phyloP scores from a whole-genome alignment of 345 rosid species.

The Stellera chamaejasme region DNA sequence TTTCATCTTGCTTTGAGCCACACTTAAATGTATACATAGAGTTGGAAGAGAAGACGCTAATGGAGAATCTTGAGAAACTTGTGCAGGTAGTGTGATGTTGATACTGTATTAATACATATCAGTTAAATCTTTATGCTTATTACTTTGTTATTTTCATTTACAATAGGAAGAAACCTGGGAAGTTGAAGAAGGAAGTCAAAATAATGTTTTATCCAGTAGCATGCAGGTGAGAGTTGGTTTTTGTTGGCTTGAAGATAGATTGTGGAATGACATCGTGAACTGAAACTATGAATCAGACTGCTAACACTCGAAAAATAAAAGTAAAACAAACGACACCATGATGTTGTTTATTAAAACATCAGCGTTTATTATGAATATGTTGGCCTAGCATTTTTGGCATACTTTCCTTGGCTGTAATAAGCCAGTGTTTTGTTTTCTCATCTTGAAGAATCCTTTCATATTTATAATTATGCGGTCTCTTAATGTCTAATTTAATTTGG shows the following conservation, averaged over 20 bases:
- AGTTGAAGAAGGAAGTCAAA: slow-evolving; percentile 91
- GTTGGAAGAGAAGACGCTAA: slow-evolving; percentile 92
- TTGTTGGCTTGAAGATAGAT: background rate
- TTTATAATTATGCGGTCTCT: too few species aligned
- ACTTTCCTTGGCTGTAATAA: too few species aligned
- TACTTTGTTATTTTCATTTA: slow-evolving; percentile 8
- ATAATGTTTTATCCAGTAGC: slow-evolving; percentile 89
- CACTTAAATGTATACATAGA: slow-evolving; percentile 79
- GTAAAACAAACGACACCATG: too few species aligned
- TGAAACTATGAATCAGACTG: too few species aligned
- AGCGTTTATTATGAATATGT: too few species aligned
- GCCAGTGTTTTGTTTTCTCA: too few species aligned
- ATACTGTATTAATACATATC: slow-evolving; percentile 5
- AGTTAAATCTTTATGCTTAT: slow-evolving; percentile 13
- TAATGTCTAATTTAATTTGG: too few species aligned
- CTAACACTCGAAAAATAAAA: too few species aligned
- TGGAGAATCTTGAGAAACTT: slow-evolving; percentile 95
- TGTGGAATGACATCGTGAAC: background rate
- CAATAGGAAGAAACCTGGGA: slow-evolving; percentile 97
- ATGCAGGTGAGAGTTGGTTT: slow-evolving; percentile 55
- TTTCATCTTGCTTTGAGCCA: slow-evolving; percentile 97
- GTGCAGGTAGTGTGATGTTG: slow-evolving; percentile 54
- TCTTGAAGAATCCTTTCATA: too few species aligned
- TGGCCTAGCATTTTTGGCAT: background rate
- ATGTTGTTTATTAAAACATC: too few species aligned